Evolutionary conservation across 164 flowering plant genomes (phyloP), one percentile per base, ranked within the genome.

Genomic region (Malania oleifera): DNA sequence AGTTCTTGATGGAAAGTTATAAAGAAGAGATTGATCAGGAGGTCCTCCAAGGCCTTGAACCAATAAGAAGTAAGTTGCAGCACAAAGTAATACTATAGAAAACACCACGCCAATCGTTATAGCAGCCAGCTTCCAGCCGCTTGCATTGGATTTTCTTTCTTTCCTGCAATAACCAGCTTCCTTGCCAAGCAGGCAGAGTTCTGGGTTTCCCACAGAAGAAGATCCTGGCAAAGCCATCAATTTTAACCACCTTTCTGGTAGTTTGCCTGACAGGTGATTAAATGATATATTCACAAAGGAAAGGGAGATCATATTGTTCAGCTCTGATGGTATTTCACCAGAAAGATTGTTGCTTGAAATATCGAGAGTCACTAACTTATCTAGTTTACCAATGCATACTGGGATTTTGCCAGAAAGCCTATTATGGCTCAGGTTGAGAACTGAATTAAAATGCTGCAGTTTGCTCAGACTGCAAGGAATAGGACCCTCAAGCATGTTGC

Each of bases 331-430:
- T 43, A 69, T 59, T 56, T 61, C 54, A 12, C 71, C 73, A 1
- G 62, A 69, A 44, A 69, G 50, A 55, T 43, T 13, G 58, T 69
- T 69, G 57, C 56, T 59, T 34, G 73, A 64, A n/a, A 69, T 49
- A 49, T 64, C 73, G 27, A 69, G 53, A 49, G 48, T 40, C 57
- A 64, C 44, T 22, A 64, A 55, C 22, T 67, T 67, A 45, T 62
- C 60, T 7, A 71, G 54, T 9, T 52, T 51, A 7, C 73, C 66
- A 22, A 74, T 58, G 24, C 73, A 61, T 6, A 27, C 34, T 12
- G 78, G 78, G 20, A 71, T 68, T 50, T 62, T 48, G 7, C 75
- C 78, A 26, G 59, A 45, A 8, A 74, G 57, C 48, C 27, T 61
- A 41, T 73, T 69, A 18, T 45, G 4, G 65, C 65, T 60, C 29